These are phyloP conservation scores for Corymbia maculata DNA, from an alignment of 345 rosid species.

Conservation along the genomic window DNA sequence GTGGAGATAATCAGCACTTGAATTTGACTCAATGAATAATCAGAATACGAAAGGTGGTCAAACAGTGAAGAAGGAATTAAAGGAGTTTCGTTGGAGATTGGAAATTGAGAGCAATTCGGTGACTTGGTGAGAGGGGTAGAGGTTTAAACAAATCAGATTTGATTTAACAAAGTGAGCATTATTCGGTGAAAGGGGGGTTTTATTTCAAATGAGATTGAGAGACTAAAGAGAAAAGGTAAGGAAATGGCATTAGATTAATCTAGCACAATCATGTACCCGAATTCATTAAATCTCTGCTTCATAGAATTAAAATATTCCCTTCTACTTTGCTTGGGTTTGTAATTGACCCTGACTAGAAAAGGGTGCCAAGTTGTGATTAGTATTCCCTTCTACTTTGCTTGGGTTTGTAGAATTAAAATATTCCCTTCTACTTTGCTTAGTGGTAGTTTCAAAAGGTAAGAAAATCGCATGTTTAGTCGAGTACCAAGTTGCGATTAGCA, in stretches of 20 bases:
- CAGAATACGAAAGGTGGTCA: neutral
- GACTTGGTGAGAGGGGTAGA: neutral
- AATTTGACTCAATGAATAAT: neutral
- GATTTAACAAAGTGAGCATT: neutral
- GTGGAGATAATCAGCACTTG: neutral
- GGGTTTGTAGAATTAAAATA: too few species aligned
- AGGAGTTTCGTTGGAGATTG: neutral
- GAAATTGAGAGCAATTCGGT: neutral
- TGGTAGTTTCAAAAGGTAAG: too few species aligned
- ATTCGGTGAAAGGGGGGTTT: neutral
- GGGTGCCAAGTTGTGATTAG: too few species aligned
- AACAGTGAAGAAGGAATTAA: too few species aligned
- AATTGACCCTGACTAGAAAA: too few species aligned
- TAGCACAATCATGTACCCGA: neutral
- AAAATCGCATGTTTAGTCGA: too few species aligned
- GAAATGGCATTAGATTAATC: neutral
- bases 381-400: too few species aligned
- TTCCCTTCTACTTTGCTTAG: too few species aligned
- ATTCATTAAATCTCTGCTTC: neutral
- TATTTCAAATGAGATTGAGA: neutral
- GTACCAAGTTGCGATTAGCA: too few species aligned
- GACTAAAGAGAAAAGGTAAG: neutral
- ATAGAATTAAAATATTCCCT: neutral
- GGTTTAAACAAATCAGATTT: too few species aligned
- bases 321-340: neutral